Evolutionary conservation across 2,329 filamentous ascomycete genomes (phyloP), one percentile per base, ranked within the genome.

Genomic region (Aureobasidium sp.): DNA sequence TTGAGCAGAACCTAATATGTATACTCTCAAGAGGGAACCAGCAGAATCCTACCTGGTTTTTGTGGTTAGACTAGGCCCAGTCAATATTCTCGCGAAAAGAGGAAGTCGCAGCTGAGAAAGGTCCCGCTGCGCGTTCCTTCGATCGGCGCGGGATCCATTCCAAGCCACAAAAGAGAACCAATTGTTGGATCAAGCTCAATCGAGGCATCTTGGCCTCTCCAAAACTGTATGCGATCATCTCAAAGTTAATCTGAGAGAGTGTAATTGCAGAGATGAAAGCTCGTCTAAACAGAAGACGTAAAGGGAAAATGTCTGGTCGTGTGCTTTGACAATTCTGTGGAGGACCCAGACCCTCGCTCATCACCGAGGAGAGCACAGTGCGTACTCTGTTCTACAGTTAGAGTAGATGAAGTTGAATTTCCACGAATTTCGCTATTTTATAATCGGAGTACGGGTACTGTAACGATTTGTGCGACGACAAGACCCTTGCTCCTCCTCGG

Each of bases 341-440:
- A 54, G 50, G 17, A 27, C n/a, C 50, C 37, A 54, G 50, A 29
- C 50, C 37, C 22, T 54, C 50, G 37, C 35, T 54, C 50, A 54
- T 54, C 37, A 42, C 50, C 50, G 35, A 44, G n/a, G 27, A 31
- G 35, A 45, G 53, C 53, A 57, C 53, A 33, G 40, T 57, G 29
- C 53, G 31, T 39, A 8, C 22, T 45, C n/a, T 44, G 9, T 44
- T 45, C 27, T 44, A 9, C 15, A 15, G 22, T 42, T 17, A 54
- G 31, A 15, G 31, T 22, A 35, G n/a, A 45, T 44, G 27, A 33
- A 5, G 3, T 22, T 15, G 14, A n/a, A 22, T 45, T 35, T 44
- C 11, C 27, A 33, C 17, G 14, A 40, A 15, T 14, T 17, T 56
- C n/a, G 39, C 53, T 57, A 33, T 44, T 42, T 19, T 37, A 15